Evolutionary conservation across 1,284 basidiomycete species (phyloP).

Genomic region (Erythrobasidium hasegawianum): DNA sequence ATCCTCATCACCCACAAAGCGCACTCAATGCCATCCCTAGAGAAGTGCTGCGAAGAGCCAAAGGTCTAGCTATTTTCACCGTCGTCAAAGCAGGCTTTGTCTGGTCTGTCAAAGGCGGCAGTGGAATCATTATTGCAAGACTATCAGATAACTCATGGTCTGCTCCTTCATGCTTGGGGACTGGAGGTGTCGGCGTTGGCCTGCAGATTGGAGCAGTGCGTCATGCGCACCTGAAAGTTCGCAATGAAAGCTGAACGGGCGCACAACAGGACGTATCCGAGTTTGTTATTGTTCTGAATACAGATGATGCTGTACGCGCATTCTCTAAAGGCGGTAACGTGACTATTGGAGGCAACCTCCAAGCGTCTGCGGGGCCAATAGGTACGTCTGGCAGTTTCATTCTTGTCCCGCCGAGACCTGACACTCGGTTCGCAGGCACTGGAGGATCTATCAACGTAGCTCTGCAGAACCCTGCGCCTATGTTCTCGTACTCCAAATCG

Average conservation of each 20-base stretch:
- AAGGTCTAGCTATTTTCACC: constrained; percentile 92
- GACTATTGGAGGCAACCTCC: constrained; percentile 68
- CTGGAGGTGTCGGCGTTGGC: constrained; percentile 86
- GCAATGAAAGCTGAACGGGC: background rate
- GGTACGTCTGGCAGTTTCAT: background rate
- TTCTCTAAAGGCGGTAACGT: constrained; percentile 88
- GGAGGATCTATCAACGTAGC: constrained; percentile 85
- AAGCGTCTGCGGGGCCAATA: constrained; percentile 33
- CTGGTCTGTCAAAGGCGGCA: constrained; percentile 67
- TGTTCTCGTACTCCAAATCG: constrained; percentile 65
- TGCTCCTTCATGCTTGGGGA: constrained; percentile 95
- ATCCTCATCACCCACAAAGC: constrained; percentile 80
- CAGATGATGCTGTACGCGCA: constrained; percentile 88
- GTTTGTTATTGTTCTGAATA: constrained; percentile 84
- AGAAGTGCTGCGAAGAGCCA: constrained; percentile 80
- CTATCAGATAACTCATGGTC: constrained; percentile 96
- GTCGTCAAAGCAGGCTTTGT: constrained; percentile 60
- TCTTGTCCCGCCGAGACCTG: constrained; percentile 71
- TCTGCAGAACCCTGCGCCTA: constrained; percentile 86
- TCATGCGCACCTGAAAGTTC: background rate
- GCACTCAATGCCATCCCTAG: constrained; percentile 95
- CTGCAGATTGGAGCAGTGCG: constrained; percentile 79
- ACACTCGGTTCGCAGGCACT: constrained; percentile 66
- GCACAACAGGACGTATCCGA: constrained; percentile 45
- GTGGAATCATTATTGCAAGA: constrained; percentile 88